Evolutionary conservation across 2,329 filamentous ascomycete species (phyloP).

Genomic region (Stachybotrys elegans): DNA sequence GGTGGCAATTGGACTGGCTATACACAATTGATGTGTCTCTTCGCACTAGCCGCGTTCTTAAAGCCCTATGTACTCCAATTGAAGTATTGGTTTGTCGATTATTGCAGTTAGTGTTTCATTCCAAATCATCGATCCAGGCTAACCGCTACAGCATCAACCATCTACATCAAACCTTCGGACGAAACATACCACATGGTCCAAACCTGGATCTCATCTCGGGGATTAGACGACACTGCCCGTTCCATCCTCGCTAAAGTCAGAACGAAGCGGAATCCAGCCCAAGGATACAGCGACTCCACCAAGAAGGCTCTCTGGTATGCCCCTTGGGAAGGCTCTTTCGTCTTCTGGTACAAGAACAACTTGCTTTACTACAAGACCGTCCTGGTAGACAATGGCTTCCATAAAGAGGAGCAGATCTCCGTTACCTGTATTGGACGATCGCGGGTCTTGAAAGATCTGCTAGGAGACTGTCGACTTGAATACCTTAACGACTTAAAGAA

Average conservation of each 20-base stretch:
- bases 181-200: conserved; percentile 9
- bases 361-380: conserved; percentile 10
- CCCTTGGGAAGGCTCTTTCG: conserved; percentile 6
- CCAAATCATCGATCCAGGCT: not conserved
- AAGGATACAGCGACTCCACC: not conserved
- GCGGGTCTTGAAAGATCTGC: conserved; percentile 19
- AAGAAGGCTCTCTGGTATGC: conserved; percentile 9
- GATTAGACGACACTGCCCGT: conserved; percentile 11
- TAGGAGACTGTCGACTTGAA: conserved; percentile 20
- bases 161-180: conserved; percentile 5
- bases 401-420: conserved; percentile 16
- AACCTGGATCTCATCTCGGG: conserved; percentile 9
- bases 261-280: not conserved
- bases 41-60: conserved; percentile 6
- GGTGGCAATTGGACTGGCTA: conserved; percentile 7
- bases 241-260: conserved; percentile 8
- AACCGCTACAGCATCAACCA: conserved; percentile 6
- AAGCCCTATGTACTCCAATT: conserved; percentile 6
- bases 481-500: conserved; percentile 22
- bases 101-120: conserved; percentile 5
- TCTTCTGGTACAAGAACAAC: conserved; percentile 10
- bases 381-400: conserved; percentile 6
- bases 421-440: conserved; percentile 19
- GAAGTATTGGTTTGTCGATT: conserved; percentile 5
- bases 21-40: conserved; percentile 8